These are phyloP conservation scores for Candida cerambycidarum DNA, from an alignment of 805 yeast genomes.

Conservation along the genomic window DNA sequence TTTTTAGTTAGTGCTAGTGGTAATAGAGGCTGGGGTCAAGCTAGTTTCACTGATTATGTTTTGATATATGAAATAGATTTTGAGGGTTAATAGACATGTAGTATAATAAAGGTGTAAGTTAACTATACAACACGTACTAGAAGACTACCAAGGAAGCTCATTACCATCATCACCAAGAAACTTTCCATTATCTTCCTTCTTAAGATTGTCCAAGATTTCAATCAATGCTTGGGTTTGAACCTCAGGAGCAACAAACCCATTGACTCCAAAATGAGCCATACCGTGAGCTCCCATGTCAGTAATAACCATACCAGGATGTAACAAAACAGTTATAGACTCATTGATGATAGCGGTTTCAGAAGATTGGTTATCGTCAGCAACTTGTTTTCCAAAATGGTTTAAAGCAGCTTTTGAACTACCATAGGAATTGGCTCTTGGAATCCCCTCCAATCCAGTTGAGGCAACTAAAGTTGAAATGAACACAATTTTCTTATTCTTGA, in stretches of 20 bases:
- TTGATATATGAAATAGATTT: constrained; percentile 76
- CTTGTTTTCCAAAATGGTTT: constrained; percentile 25
- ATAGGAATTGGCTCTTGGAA: constrained; percentile 19
- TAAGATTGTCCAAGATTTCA: not conserved
- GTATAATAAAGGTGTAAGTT: not conserved
- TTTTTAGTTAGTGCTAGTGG: constrained; percentile 92
- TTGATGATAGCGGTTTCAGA: not conserved
- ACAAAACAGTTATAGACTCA: constrained; percentile 11
- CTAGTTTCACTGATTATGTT: constrained; percentile 74
- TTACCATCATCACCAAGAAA: constrained; percentile 5
- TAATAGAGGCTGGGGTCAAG: constrained; percentile 90
- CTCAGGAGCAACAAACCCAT: constrained; percentile 6
- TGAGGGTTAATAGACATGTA: constrained; percentile 14
- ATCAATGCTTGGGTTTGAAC: not conserved
- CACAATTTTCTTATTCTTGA: constrained; percentile 19
- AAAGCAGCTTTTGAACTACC: constrained; percentile 39
- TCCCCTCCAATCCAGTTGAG: not conserved
- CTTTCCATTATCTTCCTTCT: not conserved
- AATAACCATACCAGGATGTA: constrained; percentile 42
- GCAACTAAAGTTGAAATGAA: constrained; percentile 23
- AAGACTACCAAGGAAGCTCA: not conserved
- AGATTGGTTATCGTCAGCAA: constrained; percentile 19
- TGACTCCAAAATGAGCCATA: not conserved
- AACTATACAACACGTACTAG: not conserved
- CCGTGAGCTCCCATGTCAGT: constrained; percentile 27